These are phyloP conservation scores for Cercophora sp. DNA, from an alignment of 495 filamentous ascomycete genomes.

Conservation along the genomic window DNA sequence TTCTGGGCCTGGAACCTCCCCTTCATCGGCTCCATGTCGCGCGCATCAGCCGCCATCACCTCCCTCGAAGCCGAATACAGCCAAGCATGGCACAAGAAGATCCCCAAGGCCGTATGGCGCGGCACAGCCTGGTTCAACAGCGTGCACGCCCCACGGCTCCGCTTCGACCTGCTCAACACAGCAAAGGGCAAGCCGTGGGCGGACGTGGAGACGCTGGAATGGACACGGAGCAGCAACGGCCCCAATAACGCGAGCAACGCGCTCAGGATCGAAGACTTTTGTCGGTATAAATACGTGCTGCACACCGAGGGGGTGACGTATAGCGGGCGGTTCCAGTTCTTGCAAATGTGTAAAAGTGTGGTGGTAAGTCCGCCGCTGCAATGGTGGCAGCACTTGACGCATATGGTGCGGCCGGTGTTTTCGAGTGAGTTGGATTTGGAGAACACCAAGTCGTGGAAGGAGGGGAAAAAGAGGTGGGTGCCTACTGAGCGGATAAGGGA, in stretches of 20 bases:
- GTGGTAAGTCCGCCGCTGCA: constrained; percentile 45
- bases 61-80: constrained; percentile 25
- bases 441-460: not conserved
- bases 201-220: constrained; percentile 46
- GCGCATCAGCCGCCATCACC: constrained; percentile 46
- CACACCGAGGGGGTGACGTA: constrained; percentile 61
- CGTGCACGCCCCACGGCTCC: constrained; percentile 36
- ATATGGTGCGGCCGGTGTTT: constrained; percentile 42
- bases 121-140: constrained; percentile 54
- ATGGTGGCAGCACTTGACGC: constrained; percentile 50
- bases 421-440: constrained; percentile 27
- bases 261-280: constrained; percentile 27
- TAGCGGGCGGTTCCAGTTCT: constrained; percentile 52
- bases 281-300: constrained; percentile 49
- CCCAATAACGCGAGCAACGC: constrained; percentile 31
- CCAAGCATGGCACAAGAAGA: constrained; percentile 47
- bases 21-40: constrained; percentile 54
- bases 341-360: constrained; percentile 48
- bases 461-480: constrained; percentile 14
- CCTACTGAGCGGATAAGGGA: constrained; percentile 16
- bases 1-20: constrained; percentile 71
- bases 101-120: constrained; percentile 65
- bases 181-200: constrained; percentile 42
- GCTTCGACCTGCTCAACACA: constrained; percentile 39
- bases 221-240: constrained; percentile 14